Conservation (phyloP, 192 early-diverging fungal genomes). For the Funneliformis geosporum region DNA sequence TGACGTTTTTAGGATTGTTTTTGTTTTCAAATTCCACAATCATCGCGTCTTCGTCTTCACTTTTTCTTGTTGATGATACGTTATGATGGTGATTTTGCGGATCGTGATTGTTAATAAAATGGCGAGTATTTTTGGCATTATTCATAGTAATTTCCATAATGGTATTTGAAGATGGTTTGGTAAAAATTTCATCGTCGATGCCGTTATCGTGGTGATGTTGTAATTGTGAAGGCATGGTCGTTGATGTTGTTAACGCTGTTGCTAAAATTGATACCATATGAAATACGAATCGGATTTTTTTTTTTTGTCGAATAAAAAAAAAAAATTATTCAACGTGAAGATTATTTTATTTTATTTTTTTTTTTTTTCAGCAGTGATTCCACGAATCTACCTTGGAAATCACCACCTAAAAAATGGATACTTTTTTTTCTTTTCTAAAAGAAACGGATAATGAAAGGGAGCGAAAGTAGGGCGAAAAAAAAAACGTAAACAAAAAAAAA, state of each 20-base stretch:
- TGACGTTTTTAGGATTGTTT: not conserved
- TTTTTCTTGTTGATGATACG: not conserved
- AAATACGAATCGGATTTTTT: not conserved
- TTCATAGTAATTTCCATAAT: not conserved
- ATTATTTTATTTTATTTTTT: too few relatives aligned
- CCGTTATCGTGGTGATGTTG: not conserved
- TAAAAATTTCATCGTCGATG: not conserved
- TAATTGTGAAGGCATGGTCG: not conserved
- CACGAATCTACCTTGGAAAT: too few relatives aligned
- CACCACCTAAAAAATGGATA: too few relatives aligned
- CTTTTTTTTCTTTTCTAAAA: too few relatives aligned
- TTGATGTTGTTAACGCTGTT: not conserved
- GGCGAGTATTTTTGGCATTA: not conserved
- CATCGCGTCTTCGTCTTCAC: not conserved
- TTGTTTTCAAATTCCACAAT: not conserved
- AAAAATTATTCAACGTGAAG: too few relatives aligned
- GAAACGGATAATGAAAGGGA: not conserved
- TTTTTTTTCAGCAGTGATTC: too few relatives aligned
- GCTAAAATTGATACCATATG: not conserved
- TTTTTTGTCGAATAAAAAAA: too few relatives aligned
- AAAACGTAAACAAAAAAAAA: not conserved
- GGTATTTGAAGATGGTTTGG: not conserved
- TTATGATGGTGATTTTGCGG: not conserved
- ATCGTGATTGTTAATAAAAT: not conserved
- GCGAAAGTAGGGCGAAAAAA: not conserved